Evolutionary conservation across 2,329 filamentous ascomycete species (phyloP), one percentile per base, ranked within the genome.

Genomic region (Colletotrichum godetiae): DNA sequence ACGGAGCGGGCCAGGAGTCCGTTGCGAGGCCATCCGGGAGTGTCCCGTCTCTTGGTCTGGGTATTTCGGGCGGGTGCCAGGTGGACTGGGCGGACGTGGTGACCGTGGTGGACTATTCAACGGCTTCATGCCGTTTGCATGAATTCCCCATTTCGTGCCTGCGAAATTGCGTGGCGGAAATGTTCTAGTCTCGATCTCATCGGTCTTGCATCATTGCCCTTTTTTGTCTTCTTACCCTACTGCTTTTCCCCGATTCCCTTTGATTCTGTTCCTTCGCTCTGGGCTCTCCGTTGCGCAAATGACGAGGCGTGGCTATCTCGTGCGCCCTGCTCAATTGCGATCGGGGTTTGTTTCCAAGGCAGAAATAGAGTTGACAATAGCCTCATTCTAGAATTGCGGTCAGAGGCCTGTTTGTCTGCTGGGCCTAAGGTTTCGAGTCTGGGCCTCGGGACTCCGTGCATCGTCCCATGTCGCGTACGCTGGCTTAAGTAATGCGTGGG

Each of bases 401-500:
- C 31, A 61, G 71, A 49, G 55, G 49, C 35, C 63, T 58, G 67
- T 6, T 15, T 42, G 37, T n/a, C 55, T 58, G 29, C 37, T 12
- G 37, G 37, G 42, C 42, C 42, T n/a, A 19, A 15, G 37, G 37
- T 42, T 42, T 42, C 37, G 37, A 42, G 37, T 15, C 0, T 15
- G 42, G 42, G 7, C 42, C 42, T n/a, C 42, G 19, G 19, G 42
- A 4, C 42, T 31, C 66, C 59, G 67, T 70, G 70, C 70, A 73
- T 66, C 71, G 59, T 70, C 71, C 67, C 67, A 73, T 73, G 71
- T 70, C 71, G 71, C 71, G 70, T 73, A 49, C 49, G 57, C 33
- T 52, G 31, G 61, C 63, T 35, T 27, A 61, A 27, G 27, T 33
- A 29, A 24, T 29, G 42, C 19, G 60, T n/a, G 60, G 42, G 49